These are phyloP conservation scores for Penicillium sp. DNA, from an alignment of 2,329 filamentous ascomycete genomes.

Conservation along the genomic window DNA sequence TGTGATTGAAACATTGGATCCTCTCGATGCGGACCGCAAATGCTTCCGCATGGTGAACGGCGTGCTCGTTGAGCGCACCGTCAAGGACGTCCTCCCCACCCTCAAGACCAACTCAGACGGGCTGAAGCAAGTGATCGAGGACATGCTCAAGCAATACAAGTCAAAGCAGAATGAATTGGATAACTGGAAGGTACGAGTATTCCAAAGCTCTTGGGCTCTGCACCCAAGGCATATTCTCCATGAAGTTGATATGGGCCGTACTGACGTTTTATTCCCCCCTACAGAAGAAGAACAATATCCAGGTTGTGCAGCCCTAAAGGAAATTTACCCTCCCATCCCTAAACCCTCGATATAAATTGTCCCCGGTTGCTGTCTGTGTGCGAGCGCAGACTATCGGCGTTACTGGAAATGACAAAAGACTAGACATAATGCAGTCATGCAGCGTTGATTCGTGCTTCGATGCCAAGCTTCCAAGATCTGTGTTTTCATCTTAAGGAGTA, in stretches of 20 bases:
- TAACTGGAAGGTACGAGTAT: constrained; percentile 83
- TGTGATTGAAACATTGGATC: constrained; percentile 86
- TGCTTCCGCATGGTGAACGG: constrained; percentile 99
- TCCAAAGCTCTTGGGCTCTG: background rate
- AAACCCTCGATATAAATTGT: constrained; percentile 11
- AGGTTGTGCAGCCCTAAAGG: constrained; percentile 48
- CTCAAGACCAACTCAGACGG: constrained; percentile 93
- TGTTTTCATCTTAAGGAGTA: background rate
- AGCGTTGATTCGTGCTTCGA: constrained; percentile 17
- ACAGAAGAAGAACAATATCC: constrained; percentile 53
- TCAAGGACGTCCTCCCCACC: constrained; percentile 87
- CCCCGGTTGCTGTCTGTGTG: constrained; percentile 3
- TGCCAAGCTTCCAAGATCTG: constrained; percentile 4
- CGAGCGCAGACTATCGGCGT: constrained; percentile 19
- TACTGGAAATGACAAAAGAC: constrained; percentile 20
- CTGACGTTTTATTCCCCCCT: constrained; percentile 11
- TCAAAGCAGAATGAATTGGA: constrained; percentile 92
- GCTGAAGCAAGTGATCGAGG: constrained; percentile 88
- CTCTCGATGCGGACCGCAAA: constrained; percentile 81
- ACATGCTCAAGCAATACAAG: constrained; percentile 96
- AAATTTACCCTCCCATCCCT: constrained; percentile 4
- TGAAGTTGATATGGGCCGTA: background rate
- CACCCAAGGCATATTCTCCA: background rate
- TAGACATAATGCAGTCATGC: constrained; percentile 22
- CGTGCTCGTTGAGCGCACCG: constrained; percentile 89